phyloP scores from a whole-genome alignment of 495 filamentous ascomycete species.

The Podospora pseudocomata region DNA sequence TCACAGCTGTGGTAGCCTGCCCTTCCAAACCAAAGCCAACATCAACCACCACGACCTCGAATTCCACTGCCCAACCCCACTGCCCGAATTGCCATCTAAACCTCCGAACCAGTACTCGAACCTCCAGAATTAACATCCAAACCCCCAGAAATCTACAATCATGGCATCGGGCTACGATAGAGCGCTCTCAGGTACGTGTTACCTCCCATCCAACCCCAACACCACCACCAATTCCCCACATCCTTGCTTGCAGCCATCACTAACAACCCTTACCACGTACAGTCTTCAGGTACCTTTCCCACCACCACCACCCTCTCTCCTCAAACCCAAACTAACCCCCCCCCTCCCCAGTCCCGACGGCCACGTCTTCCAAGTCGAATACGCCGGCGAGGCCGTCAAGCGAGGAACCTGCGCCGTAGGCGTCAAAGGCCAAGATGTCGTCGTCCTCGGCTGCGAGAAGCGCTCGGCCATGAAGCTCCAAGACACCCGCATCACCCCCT shows the following conservation, averaged over 20 bases:
- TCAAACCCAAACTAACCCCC: slow-evolving; percentile 35
- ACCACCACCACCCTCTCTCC: slow-evolving; percentile 34
- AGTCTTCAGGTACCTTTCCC: slow-evolving; percentile 58
- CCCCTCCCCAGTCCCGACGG: slow-evolving; percentile 74
- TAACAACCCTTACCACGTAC: slow-evolving; percentile 34
- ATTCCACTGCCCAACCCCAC: neutral
- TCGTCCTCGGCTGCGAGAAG: slow-evolving; percentile 97
- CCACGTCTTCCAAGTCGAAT: slow-evolving; percentile 99
- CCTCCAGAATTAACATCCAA: neutral
- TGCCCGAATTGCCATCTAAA: neutral
- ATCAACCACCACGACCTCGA: slow-evolving; percentile 6
- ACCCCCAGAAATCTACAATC: slow-evolving; percentile 16
- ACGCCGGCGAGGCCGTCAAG: slow-evolving; percentile 97
- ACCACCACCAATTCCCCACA: slow-evolving; percentile 1
- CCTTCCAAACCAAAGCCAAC: slow-evolving; percentile 13
- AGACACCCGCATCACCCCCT: slow-evolving; percentile 97
- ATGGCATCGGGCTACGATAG: slow-evolving; percentile 92
- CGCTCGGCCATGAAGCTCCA: slow-evolving; percentile 98
- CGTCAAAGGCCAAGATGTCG: slow-evolving; percentile 91
- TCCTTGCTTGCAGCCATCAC: slow-evolving; percentile 25
- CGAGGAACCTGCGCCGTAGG: slow-evolving; percentile 97
- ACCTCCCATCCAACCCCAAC: neutral
- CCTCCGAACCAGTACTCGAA: neutral
- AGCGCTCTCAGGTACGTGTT: slow-evolving; percentile 82
- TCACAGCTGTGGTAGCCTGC: slow-evolving; percentile 27